These are phyloP conservation scores for Blastobotrys malaysiensis DNA, from an alignment of 1,139 yeast species.

Conservation along the genomic window DNA sequence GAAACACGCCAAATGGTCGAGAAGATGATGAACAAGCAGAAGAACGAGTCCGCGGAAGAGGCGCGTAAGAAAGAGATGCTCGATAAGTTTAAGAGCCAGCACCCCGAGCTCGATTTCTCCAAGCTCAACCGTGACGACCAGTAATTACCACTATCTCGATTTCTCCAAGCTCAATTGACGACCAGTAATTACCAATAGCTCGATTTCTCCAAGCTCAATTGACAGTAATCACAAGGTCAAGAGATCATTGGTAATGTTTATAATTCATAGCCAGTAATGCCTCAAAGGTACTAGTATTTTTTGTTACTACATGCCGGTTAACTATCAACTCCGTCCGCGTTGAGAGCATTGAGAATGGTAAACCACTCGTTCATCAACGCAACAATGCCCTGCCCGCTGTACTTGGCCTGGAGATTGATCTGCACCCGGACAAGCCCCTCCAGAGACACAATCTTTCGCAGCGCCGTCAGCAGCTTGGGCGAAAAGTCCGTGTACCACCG, in stretches of 20 bases:
- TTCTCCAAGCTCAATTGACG: not conserved
- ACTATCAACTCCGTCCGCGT: conserved; percentile 18
- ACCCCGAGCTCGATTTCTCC: conserved; percentile 40
- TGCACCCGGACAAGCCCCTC: conserved; percentile 76
- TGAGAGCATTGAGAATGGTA: conserved; percentile 45
- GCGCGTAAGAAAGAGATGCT: conserved; percentile 32
- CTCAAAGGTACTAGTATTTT: too few relatives aligned
- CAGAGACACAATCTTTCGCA: conserved; percentile 60
- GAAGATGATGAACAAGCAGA: conserved; percentile 45
- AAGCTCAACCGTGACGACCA: conserved; percentile 5
- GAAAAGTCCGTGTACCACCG: conserved; percentile 95
- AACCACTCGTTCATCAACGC: conserved; percentile 54
- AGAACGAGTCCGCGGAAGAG: conserved; percentile 39
- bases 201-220: not conserved
- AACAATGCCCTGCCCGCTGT: conserved; percentile 57
- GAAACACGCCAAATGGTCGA: conserved; percentile 43
- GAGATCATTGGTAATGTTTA: too few relatives aligned
- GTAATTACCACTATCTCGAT: too few relatives aligned
- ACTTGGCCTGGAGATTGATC: conserved; percentile 70
- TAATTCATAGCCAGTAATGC: too few relatives aligned
- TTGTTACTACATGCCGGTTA: too few relatives aligned
- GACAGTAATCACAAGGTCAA: too few relatives aligned
- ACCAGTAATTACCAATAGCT: too few relatives aligned
- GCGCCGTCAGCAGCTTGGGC: conserved; percentile 51
- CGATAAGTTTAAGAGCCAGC: conserved; percentile 38